A percentile compares a stretch with the other conserved stretches of the same genome.
phyloP scores from a whole-genome alignment of 2,329 filamentous ascomycete genomes.

The Penicillium glabrum region DNA sequence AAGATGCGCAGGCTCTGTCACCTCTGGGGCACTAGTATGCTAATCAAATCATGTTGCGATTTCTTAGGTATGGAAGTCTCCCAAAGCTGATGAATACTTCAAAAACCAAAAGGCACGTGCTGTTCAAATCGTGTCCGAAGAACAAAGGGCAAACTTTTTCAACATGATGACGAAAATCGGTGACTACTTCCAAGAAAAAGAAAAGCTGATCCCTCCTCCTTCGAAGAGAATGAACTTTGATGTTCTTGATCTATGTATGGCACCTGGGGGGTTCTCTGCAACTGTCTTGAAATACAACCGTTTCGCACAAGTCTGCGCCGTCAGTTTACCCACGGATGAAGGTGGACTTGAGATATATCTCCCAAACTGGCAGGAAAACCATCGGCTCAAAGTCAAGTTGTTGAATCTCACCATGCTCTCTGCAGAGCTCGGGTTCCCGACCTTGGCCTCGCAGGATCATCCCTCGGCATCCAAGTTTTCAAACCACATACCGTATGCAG shows the following conservation, averaged over 20 bases:
- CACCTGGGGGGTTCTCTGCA: neutral
- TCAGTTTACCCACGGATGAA: neutral
- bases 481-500: neutral
- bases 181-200: neutral
- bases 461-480: neutral
- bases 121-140: neutral
- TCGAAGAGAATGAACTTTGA: neutral
- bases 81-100: neutral
- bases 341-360: neutral
- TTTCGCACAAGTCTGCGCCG: neutral
- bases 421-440: neutral
- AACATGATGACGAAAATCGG: neutral
- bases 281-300: neutral
- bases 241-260: constrained; percentile 5
- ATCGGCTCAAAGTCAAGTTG: neutral
- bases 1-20: neutral
- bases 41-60: neutral
- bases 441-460: neutral
- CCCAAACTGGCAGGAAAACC: neutral
- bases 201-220: neutral
- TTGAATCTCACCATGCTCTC: constrained; percentile 5
- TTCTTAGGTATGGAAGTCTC: neutral
- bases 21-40: too few relatives aligned
- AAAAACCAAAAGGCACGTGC: neutral
- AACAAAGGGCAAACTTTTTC: neutral